Conservation (phyloP, 805 yeast species). For the Ogataea saltuana region DNA sequence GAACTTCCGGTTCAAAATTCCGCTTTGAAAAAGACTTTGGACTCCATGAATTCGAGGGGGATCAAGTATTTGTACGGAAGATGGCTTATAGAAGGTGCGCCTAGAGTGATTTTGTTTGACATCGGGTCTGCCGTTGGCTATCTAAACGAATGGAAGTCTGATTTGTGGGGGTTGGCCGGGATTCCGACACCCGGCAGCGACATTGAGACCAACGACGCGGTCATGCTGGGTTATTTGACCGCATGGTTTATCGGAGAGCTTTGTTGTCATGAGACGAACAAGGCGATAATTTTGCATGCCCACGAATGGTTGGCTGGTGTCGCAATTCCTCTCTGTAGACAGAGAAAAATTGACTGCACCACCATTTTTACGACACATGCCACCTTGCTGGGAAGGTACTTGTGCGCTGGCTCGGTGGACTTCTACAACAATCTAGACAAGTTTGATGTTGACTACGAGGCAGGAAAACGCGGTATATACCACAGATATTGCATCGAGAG, state of each 20-base stretch:
- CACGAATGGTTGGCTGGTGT: conserved; percentile 99
- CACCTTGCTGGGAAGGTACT: conserved; percentile 87
- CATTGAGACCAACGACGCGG: conserved; percentile 87
- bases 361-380: conserved; percentile 98
- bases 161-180: conserved; percentile 87
- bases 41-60: conserved; percentile 81
- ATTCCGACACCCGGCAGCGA: conserved; percentile 93
- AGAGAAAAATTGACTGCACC: conserved; percentile 88
- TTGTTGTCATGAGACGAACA: conserved; percentile 76
- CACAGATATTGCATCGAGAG: conserved; percentile 97
- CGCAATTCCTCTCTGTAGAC: conserved; percentile 88
- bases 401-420: conserved; percentile 96
- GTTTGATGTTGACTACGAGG: conserved; percentile 96
- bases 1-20: conserved; percentile 52
- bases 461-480: conserved; percentile 96
- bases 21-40: conserved; percentile 60
- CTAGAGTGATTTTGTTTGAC: conserved; percentile 87
- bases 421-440: conserved; percentile 85
- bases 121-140: conserved; percentile 67
- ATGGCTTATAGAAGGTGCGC: conserved; percentile 98
- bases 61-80: conserved; percentile 84
- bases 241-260: conserved; percentile 98
- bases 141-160: conserved; percentile 92
- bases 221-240: conserved; percentile 85
- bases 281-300: conserved; percentile 91